Conservation (phyloP, 2,329 filamentous ascomycete genomes). For the Trichoderma semiorbis region DNA sequence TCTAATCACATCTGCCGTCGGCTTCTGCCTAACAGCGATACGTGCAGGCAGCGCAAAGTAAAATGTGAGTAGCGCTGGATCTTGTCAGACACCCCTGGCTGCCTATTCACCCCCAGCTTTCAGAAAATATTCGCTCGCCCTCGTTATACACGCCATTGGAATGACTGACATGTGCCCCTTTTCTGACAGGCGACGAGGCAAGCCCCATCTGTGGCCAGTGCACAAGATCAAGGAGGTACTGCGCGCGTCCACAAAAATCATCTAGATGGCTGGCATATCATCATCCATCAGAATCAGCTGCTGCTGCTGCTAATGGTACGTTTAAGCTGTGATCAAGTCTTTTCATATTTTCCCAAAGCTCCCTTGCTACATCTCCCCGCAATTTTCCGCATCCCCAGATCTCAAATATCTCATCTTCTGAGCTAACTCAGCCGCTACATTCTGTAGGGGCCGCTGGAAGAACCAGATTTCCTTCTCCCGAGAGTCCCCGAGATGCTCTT, state of each 20-base stretch:
- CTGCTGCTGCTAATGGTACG: not conserved
- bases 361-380: not conserved
- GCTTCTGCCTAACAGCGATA: conserved; percentile 29
- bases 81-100: no score
- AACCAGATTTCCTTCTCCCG: conserved; percentile 15
- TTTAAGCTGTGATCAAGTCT: no score
- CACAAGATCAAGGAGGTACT: conserved; percentile 31
- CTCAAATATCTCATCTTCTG: not conserved
- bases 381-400: not conserved
- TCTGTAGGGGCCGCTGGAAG: not conserved
- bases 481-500: conserved; percentile 29
- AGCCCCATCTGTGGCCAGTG: conserved; percentile 35
- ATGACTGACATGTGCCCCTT: not conserved
- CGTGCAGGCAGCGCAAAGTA: conserved; percentile 36
- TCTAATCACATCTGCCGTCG: not conserved
- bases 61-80: conserved; percentile 28
- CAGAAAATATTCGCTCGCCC: not conserved
- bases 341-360: not conserved
- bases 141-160: conserved; percentile 6
- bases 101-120: not conserved
- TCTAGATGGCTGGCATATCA: conserved; percentile 15
- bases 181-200: conserved; percentile 30
- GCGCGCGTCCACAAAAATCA: conserved; percentile 30
- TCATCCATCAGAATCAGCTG: not conserved
- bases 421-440: not conserved